A percentile compares a stretch with the other conserved stretches of the same genome.
Evolutionary conservation across 1,139 yeast species (phyloP).

Genomic region (Yamadazyma mexicana): DNA sequence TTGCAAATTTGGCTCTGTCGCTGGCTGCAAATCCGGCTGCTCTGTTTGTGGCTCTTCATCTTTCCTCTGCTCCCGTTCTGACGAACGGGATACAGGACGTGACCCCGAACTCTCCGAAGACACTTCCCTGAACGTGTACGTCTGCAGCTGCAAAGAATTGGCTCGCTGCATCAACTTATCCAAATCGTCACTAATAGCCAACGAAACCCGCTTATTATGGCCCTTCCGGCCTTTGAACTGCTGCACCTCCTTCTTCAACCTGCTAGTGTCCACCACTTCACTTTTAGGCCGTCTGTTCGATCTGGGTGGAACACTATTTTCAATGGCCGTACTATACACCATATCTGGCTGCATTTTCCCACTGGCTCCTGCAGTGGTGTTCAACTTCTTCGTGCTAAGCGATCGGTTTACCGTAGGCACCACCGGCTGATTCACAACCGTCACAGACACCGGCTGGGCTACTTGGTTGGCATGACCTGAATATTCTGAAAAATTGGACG

Average conservation of each 20-base stretch:
- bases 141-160: constrained; percentile 20
- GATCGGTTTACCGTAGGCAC: constrained; percentile 17
- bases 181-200: constrained; percentile 37
- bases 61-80: neutral
- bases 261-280: constrained; percentile 18
- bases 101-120: constrained; percentile 3
- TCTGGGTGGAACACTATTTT: constrained; percentile 43
- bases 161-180: constrained; percentile 45
- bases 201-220: constrained; percentile 19
- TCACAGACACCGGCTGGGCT: constrained; percentile 27
- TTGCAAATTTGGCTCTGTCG: neutral
- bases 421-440: constrained; percentile 19
- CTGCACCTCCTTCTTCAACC: constrained; percentile 17
- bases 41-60: neutral
- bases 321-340: constrained; percentile 37
- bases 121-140: constrained; percentile 15
- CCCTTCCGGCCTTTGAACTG: constrained; percentile 6
- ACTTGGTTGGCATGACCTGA: constrained; percentile 22
- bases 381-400: constrained; percentile 9
- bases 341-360: constrained; percentile 25
- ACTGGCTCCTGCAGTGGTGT: constrained; percentile 6
- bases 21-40: too few species aligned
- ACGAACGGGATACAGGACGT: too few species aligned
- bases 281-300: constrained; percentile 43
- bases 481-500: constrained; percentile 30